phyloP scores from a whole-genome alignment of 768 basidiomycete genomes.

The Tulasnella sp. region DNA sequence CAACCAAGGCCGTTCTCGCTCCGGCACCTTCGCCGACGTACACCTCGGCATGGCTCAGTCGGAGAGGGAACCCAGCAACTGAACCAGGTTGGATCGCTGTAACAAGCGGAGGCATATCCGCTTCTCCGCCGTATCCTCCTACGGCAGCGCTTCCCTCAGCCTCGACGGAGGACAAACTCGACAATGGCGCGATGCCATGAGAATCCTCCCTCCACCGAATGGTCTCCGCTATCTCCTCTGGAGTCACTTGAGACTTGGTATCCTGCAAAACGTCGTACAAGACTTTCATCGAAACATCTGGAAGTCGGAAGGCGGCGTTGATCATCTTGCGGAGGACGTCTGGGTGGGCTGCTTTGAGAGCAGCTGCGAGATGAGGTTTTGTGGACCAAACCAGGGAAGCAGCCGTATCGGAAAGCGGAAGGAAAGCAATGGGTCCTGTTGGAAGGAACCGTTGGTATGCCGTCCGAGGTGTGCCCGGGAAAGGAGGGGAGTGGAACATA shows the following conservation, averaged over 20 bases:
- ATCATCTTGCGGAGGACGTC: constrained; percentile 63
- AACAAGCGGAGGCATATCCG: constrained; percentile 62
- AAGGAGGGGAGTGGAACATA: constrained; percentile 58
- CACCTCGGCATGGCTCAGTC: constrained; percentile 74
- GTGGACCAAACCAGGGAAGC: constrained; percentile 97
- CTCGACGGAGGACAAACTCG: constrained; percentile 38
- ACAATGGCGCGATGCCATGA: constrained; percentile 55
- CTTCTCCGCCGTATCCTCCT: constrained; percentile 16
- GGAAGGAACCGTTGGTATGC: constrained; percentile 94
- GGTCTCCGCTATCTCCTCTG: constrained; percentile 48
- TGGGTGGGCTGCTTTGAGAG: constrained; percentile 58
- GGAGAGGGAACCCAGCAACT: constrained; percentile 83
- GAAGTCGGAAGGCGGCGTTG: constrained; percentile 85
- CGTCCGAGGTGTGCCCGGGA: constrained; percentile 50
- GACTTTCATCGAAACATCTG: constrained; percentile 61
- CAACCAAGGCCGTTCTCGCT: constrained; percentile 75
- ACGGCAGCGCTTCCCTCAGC: constrained; percentile 47
- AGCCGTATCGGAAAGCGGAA: constrained; percentile 62
- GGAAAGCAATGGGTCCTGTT: constrained; percentile 91
- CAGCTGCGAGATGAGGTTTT: constrained; percentile 61
- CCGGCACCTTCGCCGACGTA: constrained; percentile 71
- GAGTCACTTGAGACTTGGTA: constrained; percentile 35
- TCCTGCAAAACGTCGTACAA: constrained; percentile 50
- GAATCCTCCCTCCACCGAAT: constrained; percentile 66
- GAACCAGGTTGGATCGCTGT: constrained; percentile 60